A percentile compares a stretch with the other conserved stretches of the same genome.
phyloP scores from a whole-genome alignment of 2,329 filamentous ascomycete genomes.

The Fusarium multiceps region DNA sequence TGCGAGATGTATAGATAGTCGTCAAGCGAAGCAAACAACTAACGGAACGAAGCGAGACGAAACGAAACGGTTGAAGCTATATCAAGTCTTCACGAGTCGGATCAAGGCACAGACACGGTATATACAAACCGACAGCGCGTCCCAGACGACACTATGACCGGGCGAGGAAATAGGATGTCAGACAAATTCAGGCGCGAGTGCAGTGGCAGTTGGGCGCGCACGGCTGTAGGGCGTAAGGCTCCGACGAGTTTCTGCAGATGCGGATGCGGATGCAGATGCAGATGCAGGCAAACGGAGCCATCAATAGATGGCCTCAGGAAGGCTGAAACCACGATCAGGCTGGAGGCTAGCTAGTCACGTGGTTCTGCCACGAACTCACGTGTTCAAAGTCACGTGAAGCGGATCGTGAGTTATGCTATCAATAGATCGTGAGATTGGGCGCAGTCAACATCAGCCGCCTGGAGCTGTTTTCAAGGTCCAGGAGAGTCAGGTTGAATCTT shows the following conservation, averaged over 20 bases:
- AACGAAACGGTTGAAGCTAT: conserved; percentile 36
- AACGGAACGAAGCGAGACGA: not conserved
- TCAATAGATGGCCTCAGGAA: conserved; percentile 38
- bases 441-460: not conserved
- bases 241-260: conserved; percentile 39
- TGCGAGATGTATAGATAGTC: conserved; percentile 13
- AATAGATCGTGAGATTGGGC: not conserved
- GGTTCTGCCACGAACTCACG: not conserved
- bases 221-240: conserved; percentile 43
- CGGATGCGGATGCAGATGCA: conserved; percentile 29
- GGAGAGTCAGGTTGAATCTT: conserved; percentile 1
- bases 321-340: conserved; percentile 40
- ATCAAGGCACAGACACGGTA: conserved; percentile 40
- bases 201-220: conserved; percentile 44
- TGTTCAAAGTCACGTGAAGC: rapidly evolving
- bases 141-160: conserved; percentile 31
- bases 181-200: conserved; percentile 40
- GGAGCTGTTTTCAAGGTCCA: conserved; percentile 18
- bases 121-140: conserved; percentile 40
- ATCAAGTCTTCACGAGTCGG: conserved; percentile 40
- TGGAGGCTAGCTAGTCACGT: conserved; percentile 36
- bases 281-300: conserved; percentile 40
- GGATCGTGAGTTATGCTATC: not conserved
- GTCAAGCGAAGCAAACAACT: conserved; percentile 29
- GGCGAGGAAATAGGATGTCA: conserved; percentile 35